Percentiles rank a stretch among this genome's conserved stretches.
Evolutionary conservation across 1,284 basidiomycete species (phyloP).

Genomic region (Trichosporon sp.): DNA sequence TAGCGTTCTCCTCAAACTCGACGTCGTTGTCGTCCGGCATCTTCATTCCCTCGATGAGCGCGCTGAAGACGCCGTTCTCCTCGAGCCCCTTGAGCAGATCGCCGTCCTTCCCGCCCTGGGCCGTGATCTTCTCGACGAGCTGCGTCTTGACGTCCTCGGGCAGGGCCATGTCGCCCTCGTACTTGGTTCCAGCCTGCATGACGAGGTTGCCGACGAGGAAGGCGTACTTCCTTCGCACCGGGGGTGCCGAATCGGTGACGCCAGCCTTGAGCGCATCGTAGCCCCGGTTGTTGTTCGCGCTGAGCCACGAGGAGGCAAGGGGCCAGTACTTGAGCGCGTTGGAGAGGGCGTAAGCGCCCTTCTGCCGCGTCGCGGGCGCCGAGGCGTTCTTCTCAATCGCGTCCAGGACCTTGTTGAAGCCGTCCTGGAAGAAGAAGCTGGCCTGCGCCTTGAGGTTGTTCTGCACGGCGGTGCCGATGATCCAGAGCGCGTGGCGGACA

Average conservation of each 20-base stretch:
- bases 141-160: conserved; percentile 50
- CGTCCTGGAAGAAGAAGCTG: conserved; percentile 65
- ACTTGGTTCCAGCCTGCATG: conserved; percentile 64
- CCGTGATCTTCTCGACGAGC: conserved; percentile 38
- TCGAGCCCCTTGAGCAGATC: conserved; percentile 40
- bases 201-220: conserved; percentile 83
- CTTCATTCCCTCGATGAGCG: conserved; percentile 53
- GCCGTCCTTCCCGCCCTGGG: conserved; percentile 34
- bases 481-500: conserved; percentile 79
- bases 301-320: conserved; percentile 37
- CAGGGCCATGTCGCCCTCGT: conserved; percentile 49
- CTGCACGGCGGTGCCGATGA: conserved; percentile 89
- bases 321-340: conserved; percentile 74
- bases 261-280: conserved; percentile 41
- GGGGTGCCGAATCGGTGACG: conserved; percentile 70
- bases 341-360: conserved; percentile 85
- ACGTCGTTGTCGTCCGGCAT: conserved; percentile 73
- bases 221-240: conserved; percentile 76
- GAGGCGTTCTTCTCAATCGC: conserved; percentile 45
- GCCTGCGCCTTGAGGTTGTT: conserved; percentile 91
- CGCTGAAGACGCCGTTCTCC: conserved; percentile 31
- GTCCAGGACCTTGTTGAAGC: conserved; percentile 68
- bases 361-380: conserved; percentile 62
- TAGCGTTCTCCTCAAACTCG: conserved; percentile 79
- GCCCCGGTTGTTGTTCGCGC: conserved; percentile 32